A percentile compares a stretch with the other conserved stretches of the same genome.
Evolutionary conservation across 1,139 yeast species (phyloP).

Genomic region (Lodderomyces pseudojiufengensis): DNA sequence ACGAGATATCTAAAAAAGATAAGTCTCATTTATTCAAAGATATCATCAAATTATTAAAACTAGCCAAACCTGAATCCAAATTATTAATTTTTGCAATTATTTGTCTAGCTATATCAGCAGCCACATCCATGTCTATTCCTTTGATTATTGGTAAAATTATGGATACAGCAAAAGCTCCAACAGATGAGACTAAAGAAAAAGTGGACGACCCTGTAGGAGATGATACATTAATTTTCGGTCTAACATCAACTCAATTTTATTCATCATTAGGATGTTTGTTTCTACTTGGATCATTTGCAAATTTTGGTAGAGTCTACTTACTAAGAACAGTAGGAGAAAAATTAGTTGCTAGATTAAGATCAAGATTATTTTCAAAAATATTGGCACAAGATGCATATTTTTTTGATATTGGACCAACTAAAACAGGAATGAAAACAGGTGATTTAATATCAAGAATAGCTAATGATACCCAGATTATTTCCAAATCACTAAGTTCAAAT

Average conservation of each 20-base stretch:
- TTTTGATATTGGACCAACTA: slow-evolving; percentile 69
- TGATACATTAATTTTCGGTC: slow-evolving; percentile 25
- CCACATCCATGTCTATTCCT: slow-evolving; percentile 65
- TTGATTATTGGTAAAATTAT: slow-evolving; percentile 72
- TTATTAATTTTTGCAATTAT: slow-evolving; percentile 49
- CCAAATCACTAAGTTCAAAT: slow-evolving; percentile 83
- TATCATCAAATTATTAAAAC: slow-evolving; percentile 24
- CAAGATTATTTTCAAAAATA: slow-evolving; percentile 71
- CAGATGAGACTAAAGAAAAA: slow-evolving; percentile 16
- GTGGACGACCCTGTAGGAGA: slow-evolving; percentile 9
- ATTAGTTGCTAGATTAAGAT: slow-evolving; percentile 76
- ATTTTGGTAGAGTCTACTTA: slow-evolving; percentile 74
- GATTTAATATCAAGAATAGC: slow-evolving; percentile 86
- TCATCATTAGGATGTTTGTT: slow-evolving; percentile 45
- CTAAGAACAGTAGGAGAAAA: slow-evolving; percentile 80
- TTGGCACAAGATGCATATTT: slow-evolving; percentile 88
- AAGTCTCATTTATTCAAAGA: slow-evolving; percentile 15
- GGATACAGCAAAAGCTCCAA: slow-evolving; percentile 35
- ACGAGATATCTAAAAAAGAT: too few relatives aligned
- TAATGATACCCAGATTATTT: slow-evolving; percentile 86
- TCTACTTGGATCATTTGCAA: slow-evolving; percentile 67
- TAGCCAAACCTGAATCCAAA: slow-evolving; percentile 39
- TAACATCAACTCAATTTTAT: slow-evolving; percentile 33
- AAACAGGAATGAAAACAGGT: slow-evolving; percentile 67
- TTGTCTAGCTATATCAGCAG: slow-evolving; percentile 54